Evolutionary conservation across 2,329 filamentous ascomycete species (phyloP), one percentile per base, ranked within the genome.

Genomic region (Colletotrichum orbiculare): DNA sequence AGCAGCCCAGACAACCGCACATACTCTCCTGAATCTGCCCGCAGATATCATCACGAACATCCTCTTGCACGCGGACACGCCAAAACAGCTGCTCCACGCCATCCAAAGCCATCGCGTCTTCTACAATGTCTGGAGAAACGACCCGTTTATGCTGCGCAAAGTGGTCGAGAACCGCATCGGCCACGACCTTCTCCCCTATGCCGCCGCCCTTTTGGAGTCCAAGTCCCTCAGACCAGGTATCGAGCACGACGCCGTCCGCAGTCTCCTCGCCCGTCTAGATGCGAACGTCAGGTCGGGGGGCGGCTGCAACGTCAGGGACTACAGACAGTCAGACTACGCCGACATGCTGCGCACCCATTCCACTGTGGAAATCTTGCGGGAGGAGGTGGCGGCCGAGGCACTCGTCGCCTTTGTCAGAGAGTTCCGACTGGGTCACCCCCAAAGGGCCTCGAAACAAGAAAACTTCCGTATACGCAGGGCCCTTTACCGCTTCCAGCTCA

Each of bases 401-500:
- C 38, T 59, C n/a, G 47, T 34, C 8, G 0, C 45, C 13, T 53
- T 52, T 34, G 38, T 10, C 38, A 37, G 33, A 39, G 45, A 43
- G 34, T 39, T 59, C 6, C 47, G 49, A 6, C n/a, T 45, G 12
- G 41, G n/a, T 9, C 56, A 59, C 33, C 11, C 46, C 8, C 33
- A 38, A 37, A 25, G n/a, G 11, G 33, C 13, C 47, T 35, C 56
- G 11, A 17, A 37, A 6, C 56, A 46, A n/a, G 56, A 53, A 17
- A 7, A 11, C 13, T 45, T 45, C 41, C 56, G 56, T 11, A 9
- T 59, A 13, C 13, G 49, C 11, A 35, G 56, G 37, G 56, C 47
- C 10, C 45, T 53, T 33, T 15, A 43, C 11, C 17, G 56, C 13
- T 59, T 43, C 39, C 47, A 59, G 33, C 38, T 59, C 38, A 43